phyloP scores from a whole-genome alignment of 2,329 filamentous ascomycete genomes.

The Fusarium sambucinum region DNA sequence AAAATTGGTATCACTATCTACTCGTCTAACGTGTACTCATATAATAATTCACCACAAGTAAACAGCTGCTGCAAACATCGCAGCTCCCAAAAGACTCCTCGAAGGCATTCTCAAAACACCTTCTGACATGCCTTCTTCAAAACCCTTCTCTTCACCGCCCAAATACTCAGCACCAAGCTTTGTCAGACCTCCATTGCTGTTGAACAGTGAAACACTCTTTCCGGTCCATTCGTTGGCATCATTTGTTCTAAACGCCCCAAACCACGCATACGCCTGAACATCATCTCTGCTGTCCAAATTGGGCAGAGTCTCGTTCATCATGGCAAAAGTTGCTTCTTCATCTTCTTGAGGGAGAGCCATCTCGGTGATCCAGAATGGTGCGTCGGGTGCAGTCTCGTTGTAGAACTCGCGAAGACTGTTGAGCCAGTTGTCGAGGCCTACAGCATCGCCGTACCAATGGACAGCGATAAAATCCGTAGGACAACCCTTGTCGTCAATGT shows the following conservation, averaged over 20 bases:
- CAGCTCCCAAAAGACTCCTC: neutral
- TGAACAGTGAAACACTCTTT: constrained; percentile 54
- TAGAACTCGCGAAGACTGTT: constrained; percentile 54
- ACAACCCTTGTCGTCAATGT: constrained; percentile 54
- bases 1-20: constrained; percentile 30
- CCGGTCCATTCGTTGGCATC: constrained; percentile 57
- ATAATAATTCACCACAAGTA: constrained; percentile 22
- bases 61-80: neutral
- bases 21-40: neutral
- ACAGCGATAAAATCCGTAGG: constrained; percentile 57
- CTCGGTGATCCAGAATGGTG: constrained; percentile 56
- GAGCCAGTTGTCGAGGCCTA: constrained; percentile 54
- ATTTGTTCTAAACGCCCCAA: constrained; percentile 54
- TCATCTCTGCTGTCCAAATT: constrained; percentile 53
- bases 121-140: constrained; percentile 50
- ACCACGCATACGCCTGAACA: constrained; percentile 58
- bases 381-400: constrained; percentile 39
- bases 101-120: constrained; percentile 3
- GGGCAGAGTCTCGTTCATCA: constrained; percentile 56
- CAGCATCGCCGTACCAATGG: constrained; percentile 57
- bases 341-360: constrained; percentile 54
- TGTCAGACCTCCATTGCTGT: constrained; percentile 54
- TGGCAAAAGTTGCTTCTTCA: constrained; percentile 52
- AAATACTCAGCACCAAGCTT: constrained; percentile 56
- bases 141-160: constrained; percentile 55